Percentiles rank a stretch among this genome's conserved stretches.
Evolutionary conservation across 345 rosid genomes (phyloP).

Genomic region (Citrus unshiu): DNA sequence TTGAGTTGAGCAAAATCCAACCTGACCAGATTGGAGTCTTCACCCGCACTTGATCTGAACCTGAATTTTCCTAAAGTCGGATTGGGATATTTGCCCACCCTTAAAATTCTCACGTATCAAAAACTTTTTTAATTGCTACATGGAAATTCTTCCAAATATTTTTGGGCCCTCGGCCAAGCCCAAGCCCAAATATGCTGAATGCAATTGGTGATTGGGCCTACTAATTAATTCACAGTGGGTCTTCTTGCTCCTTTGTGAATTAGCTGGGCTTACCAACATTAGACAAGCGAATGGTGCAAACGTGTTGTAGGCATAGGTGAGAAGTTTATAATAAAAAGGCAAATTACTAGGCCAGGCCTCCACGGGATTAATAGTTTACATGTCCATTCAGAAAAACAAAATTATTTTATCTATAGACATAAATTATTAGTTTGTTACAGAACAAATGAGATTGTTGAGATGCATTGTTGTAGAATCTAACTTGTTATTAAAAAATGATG

Average conservation of each 20-base stretch:
- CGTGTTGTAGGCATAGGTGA: background rate
- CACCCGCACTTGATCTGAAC: too few species aligned
- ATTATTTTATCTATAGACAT: background rate
- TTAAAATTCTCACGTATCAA: too few species aligned
- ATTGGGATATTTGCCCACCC: too few species aligned
- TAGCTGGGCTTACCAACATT: too few species aligned
- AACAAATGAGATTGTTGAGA: too few species aligned
- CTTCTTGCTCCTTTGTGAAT: background rate
- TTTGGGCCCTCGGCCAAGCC: background rate
- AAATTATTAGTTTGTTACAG: too few species aligned
- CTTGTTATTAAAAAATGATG: too few species aligned
- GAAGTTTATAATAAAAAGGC: background rate
- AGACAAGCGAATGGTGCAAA: too few species aligned
- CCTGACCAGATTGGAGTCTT: rapidly evolving
- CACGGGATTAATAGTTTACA: background rate
- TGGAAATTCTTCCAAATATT: background rate
- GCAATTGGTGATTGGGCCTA: background rate
- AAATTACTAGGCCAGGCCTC: background rate
- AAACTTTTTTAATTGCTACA: too few species aligned
- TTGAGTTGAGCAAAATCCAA: too few species aligned
- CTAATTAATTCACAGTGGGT: background rate
- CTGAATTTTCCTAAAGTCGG: rapidly evolving
- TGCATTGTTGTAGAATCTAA: too few species aligned
- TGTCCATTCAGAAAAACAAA: background rate
- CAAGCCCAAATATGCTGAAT: background rate